Evolutionary conservation across 768 basidiomycete genomes (phyloP).

Genomic region (Mycena pura): DNA sequence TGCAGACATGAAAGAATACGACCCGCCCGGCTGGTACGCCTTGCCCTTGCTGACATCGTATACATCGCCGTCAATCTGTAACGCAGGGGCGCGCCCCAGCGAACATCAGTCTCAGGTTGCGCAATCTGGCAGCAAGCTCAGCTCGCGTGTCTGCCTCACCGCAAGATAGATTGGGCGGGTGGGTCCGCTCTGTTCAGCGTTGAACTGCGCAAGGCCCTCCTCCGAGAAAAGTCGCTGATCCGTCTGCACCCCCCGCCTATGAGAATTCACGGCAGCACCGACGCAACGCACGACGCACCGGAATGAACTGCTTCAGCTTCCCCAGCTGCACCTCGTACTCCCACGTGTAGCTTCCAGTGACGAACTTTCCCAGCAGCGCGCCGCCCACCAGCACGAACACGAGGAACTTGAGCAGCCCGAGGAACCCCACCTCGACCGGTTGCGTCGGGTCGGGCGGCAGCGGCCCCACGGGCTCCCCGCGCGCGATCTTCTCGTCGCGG

Average conservation of each 20-base stretch:
- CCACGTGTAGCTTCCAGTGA: constrained; percentile 89
- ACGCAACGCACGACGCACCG: constrained; percentile 47
- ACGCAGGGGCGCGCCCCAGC: constrained; percentile 24
- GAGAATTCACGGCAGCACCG: neutral
- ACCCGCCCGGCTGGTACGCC: constrained; percentile 89
- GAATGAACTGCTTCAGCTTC: constrained; percentile 65
- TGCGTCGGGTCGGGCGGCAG: constrained; percentile 78
- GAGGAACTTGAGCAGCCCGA: constrained; percentile 74
- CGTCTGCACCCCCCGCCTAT: constrained; percentile 42
- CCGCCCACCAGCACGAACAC: constrained; percentile 68
- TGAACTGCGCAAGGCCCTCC: constrained; percentile 64
- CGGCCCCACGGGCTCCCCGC: constrained; percentile 76
- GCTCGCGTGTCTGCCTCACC: constrained; percentile 50
- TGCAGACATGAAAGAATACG: constrained; percentile 75
- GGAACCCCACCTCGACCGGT: constrained; percentile 66
- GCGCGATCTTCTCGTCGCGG: constrained; percentile 74
- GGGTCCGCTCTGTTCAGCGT: constrained; percentile 77
- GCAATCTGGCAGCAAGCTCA: no score
- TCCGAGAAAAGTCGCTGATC: constrained; percentile 81
- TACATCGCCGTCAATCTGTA: constrained; percentile 88
- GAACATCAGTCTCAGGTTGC: no score
- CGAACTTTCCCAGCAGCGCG: constrained; percentile 76
- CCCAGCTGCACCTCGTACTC: constrained; percentile 75
- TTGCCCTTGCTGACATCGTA: constrained; percentile 87
- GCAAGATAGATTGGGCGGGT: constrained; percentile 84